Base-by-base conservation (phyloP, 768 basidiomycete genomes). In the Lyophyllum shimeji region DNA sequence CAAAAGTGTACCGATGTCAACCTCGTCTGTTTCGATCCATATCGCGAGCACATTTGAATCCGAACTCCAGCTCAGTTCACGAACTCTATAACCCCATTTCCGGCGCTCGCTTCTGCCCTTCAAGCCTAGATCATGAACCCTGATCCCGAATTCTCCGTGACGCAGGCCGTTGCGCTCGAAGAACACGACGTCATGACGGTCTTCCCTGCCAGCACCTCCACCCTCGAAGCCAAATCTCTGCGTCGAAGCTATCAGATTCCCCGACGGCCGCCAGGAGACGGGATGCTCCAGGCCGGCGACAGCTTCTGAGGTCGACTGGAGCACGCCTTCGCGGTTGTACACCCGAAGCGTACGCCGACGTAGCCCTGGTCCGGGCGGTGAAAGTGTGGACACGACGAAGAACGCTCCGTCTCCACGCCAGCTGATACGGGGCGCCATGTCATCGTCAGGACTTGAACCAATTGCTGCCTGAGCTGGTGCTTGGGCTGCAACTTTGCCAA, bases 331-430 rank as follows among this genome's bases (percentile, higher is more conserved):
- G 4, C 90, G 80, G 48, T 87, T 82, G 67, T 92, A 95, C 11
- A 93, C 83, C 17, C 93, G 81, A 1, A 95, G 69, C 12, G 78
- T 76, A 2, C 90, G 80, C 44, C 83, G 74, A 33, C 79, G 69
- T 25, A 70, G 66, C 25, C 68, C 64, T 43, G 61, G 59, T 18
- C 67, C 67, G 18, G 67, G 50, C 23, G 76, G 72, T 20, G 90
- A 87, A 11, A 90, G 75, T 0, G 88, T 81, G 7, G 91, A 95
- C 34, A 98, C 83, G 34, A 85, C 87, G 67, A 98, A 98, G 72
- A 83, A 92, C 0, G 89, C 79, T 7, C 89, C 93, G 67, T 99
- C 97, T 1, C 96, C 97, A 45, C 97, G 83, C 95, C 97, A 99
- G 46, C 87, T 87, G 50, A 99, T 84, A 7, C 89, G 83, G 0